A percentile compares a stretch with the other conserved stretches of the same genome.
phyloP scores from a whole-genome alignment of 106 monocot species.

The Dactylorhiza incarnata region DNA sequence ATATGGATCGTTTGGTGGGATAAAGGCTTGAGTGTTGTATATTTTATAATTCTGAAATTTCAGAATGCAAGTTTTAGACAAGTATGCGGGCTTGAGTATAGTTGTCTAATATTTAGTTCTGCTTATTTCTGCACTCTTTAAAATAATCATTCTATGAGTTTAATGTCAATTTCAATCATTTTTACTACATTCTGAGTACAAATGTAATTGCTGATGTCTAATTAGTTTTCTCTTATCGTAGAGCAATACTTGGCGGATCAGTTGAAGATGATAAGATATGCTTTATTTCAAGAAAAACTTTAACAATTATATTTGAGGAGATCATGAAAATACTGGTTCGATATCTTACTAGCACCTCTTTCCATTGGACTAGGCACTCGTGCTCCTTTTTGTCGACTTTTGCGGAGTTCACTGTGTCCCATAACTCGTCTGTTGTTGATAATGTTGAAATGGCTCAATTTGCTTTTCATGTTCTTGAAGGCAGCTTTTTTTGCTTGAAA shows the following conservation, averaged over 20 bases:
- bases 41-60: too few species aligned
- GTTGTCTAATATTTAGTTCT: background rate
- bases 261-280: constrained; percentile 47
- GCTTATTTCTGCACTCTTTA: background rate
- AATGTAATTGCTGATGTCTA: constrained; percentile 6
- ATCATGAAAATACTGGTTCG: constrained; percentile 35
- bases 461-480: constrained; percentile 69
- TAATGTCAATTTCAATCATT: background rate
- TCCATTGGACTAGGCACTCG: constrained; percentile 47
- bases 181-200: background rate
- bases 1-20: too few species aligned
- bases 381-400: constrained; percentile 30
- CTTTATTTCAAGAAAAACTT: constrained; percentile 56
- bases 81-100: background rate
- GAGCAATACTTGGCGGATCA: constrained; percentile 76
- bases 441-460: constrained; percentile 43
- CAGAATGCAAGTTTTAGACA: background rate
- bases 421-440: constrained; percentile 12
- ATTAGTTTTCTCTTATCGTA: constrained; percentile 19
- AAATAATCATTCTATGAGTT: background rate
- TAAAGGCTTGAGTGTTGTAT: too few species aligned
- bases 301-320: constrained; percentile 28
- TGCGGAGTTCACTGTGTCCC: constrained; percentile 17
- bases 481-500: constrained; percentile 48
- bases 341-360: constrained; percentile 41